Percentiles rank a stretch among this genome's conserved stretches.
Conservation (phyloP, 1,139 yeast species). For the Pichia cactophila region DNA sequence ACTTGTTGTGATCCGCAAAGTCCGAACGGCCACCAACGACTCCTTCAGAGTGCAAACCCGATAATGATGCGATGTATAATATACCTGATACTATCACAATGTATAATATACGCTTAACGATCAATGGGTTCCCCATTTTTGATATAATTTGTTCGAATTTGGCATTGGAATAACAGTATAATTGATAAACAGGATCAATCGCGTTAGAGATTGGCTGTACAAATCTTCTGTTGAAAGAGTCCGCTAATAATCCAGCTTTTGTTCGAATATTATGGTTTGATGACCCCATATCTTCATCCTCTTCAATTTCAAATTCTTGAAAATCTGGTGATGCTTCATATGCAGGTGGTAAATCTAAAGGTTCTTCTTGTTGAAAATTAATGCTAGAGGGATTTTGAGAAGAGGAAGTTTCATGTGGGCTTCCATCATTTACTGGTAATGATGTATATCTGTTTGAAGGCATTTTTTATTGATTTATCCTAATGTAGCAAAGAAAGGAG, state of each 20-base stretch:
- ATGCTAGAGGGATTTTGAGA: neutral
- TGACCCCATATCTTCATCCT: slow-evolving; percentile 16
- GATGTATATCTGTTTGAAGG: slow-evolving; percentile 5
- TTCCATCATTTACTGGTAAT: slow-evolving; percentile 3
- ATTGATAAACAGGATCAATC: slow-evolving; percentile 63
- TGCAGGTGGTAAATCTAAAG: slow-evolving; percentile 16
- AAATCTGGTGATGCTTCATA: slow-evolving; percentile 19
- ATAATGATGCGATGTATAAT: slow-evolving; percentile 50
- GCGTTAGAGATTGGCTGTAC: slow-evolving; percentile 48
- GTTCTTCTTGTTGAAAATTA: neutral
- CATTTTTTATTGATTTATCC: neutral
- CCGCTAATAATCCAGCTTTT: slow-evolving; percentile 25
- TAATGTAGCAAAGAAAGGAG: neutral
- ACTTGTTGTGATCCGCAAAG: slow-evolving; percentile 50
- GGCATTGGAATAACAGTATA: slow-evolving; percentile 38
- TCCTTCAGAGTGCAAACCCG: slow-evolving; percentile 40
- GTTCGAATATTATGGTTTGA: slow-evolving; percentile 6
- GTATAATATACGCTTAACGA: slow-evolving; percentile 69
- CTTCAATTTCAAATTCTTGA: slow-evolving; percentile 38
- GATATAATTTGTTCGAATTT: slow-evolving; percentile 52
- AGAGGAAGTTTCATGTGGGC: neutral
- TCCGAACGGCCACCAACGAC: slow-evolving; percentile 40
- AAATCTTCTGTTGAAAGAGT: slow-evolving; percentile 37
- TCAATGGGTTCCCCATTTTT: slow-evolving; percentile 76
- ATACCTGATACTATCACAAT: slow-evolving; percentile 54